Evolutionary conservation across 768 basidiomycete genomes (phyloP).

Genomic region (Heimioporus sp.): DNA sequence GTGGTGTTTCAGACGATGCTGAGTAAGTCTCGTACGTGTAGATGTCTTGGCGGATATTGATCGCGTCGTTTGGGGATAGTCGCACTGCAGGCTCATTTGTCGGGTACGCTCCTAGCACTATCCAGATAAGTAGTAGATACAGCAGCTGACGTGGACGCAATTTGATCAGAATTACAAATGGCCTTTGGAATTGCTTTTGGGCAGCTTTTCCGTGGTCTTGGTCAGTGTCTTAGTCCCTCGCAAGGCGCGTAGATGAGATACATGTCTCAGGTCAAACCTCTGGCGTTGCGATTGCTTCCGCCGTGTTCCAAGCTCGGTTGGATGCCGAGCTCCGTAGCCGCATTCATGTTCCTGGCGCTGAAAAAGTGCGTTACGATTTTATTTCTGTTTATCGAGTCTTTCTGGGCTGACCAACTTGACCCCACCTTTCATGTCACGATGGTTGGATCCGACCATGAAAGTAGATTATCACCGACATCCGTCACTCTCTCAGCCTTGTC

Average conservation of each 20-base stretch:
- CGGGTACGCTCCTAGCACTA: background rate
- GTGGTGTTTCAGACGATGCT: conserved; percentile 18
- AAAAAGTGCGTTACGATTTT: background rate
- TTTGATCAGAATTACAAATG: conserved; percentile 15
- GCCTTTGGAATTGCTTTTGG: conserved; percentile 24
- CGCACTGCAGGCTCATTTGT: conserved; percentile 4
- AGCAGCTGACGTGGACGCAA: too few relatives aligned
- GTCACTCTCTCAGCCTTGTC: conserved; percentile 19
- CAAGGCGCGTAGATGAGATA: background rate
- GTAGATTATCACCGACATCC: conserved; percentile 15
- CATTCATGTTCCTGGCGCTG: conserved; percentile 11
- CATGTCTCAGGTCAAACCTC: conserved; percentile 11
- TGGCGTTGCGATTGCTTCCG: conserved; percentile 19
- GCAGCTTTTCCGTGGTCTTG: conserved; percentile 21
- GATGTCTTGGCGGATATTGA: background rate
- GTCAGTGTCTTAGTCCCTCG: conserved; percentile 2
- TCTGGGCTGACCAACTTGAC: background rate
- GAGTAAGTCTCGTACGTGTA: conserved; percentile 1
- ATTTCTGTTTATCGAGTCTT: background rate
- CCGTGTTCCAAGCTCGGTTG: conserved; percentile 21
- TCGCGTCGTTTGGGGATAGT: background rate
- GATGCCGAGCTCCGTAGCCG: conserved; percentile 12
- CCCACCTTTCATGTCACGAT: background rate
- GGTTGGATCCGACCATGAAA: background rate
- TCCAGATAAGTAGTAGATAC: background rate